These are phyloP conservation scores for Magnaporthales sp. DNA, from an alignment of 2,329 filamentous ascomycete genomes.

Conservation along the genomic window DNA sequence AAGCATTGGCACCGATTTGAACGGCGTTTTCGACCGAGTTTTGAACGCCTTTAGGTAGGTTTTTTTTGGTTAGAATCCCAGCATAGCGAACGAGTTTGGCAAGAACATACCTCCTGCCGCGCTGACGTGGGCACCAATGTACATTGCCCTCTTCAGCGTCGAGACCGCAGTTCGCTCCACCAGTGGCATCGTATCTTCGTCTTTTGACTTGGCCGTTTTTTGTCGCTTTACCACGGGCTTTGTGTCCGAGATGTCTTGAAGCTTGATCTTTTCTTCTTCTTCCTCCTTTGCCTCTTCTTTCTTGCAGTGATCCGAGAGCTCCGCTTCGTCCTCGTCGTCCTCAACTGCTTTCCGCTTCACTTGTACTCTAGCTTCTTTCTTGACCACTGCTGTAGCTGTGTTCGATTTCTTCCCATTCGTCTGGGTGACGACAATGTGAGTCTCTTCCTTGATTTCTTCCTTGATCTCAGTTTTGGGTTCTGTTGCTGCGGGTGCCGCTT, in stretches of 20 bases:
- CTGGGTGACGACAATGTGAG: slow-evolving; percentile 9
- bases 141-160: slow-evolving; percentile 61
- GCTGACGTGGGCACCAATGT: slow-evolving; percentile 88
- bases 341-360: slow-evolving; percentile 15
- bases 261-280: slow-evolving; percentile 15
- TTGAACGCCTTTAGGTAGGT: slow-evolving; percentile 58
- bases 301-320: slow-evolving; percentile 12
- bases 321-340: slow-evolving; percentile 17
- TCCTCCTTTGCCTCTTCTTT: slow-evolving; percentile 11
- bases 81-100: neutral
- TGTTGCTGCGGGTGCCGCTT: neutral
- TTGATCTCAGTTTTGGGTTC: slow-evolving; percentile 9
- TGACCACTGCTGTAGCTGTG: slow-evolving; percentile 20
- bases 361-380: slow-evolving; percentile 18
- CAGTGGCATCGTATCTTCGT: slow-evolving; percentile 48
- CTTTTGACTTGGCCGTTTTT: slow-evolving; percentile 36
- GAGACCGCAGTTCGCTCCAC: slow-evolving; percentile 55
- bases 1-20: slow-evolving; percentile 82
- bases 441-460: slow-evolving; percentile 6
- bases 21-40: slow-evolving; percentile 73
- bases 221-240: slow-evolving; percentile 23
- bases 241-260: slow-evolving; percentile 10
- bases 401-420: neutral
- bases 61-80: neutral
- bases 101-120: slow-evolving; percentile 63